Evolutionary conservation across 768 basidiomycete species (phyloP).

Genomic region (Wakefieldia striispora): DNA sequence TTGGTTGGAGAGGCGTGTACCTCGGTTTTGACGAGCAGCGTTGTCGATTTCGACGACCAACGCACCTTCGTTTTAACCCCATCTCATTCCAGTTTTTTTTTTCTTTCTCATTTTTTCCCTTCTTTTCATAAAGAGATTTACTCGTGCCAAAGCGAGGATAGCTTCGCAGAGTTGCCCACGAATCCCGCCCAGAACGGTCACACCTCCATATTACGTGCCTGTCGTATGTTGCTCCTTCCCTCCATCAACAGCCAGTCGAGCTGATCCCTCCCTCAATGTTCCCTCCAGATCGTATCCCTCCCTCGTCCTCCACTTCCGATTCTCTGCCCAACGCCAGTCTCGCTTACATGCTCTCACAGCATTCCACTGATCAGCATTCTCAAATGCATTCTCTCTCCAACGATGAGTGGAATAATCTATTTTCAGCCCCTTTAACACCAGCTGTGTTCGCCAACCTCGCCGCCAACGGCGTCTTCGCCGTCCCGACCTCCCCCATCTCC

Average conservation of each 20-base stretch:
- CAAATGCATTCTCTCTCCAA: conserved; percentile 25
- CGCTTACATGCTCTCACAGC: conserved; percentile 18
- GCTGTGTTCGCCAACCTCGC: conserved; percentile 59
- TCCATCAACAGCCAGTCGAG: conserved; percentile 25
- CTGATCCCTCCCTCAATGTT: conserved; percentile 32
- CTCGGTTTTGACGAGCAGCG: conserved; percentile 14
- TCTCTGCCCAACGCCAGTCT: conserved; percentile 20
- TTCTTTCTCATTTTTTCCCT: background rate
- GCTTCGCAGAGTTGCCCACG: background rate
- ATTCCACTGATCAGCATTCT: conserved; percentile 14
- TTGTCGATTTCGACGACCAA: conserved; percentile 6
- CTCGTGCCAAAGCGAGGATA: conserved; percentile 10
- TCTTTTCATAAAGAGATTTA: conserved; percentile 14
- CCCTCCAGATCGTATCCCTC: conserved; percentile 36
- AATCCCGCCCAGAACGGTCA: conserved; percentile 5
- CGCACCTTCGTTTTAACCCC: conserved; percentile 4
- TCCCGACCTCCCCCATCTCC: conserved; percentile 33
- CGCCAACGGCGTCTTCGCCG: conserved; percentile 55
- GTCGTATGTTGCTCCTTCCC: background rate
- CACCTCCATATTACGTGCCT: background rate
- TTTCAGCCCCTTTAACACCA: conserved; percentile 62
- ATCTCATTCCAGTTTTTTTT: background rate
- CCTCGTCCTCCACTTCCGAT: conserved; percentile 13
- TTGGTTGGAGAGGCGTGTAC: conserved; percentile 7
- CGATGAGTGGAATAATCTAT: conserved; percentile 56